These are phyloP conservation scores for Ophiostoma populinum DNA, from an alignment of 2,329 filamentous ascomycete genomes.

Conservation along the genomic window DNA sequence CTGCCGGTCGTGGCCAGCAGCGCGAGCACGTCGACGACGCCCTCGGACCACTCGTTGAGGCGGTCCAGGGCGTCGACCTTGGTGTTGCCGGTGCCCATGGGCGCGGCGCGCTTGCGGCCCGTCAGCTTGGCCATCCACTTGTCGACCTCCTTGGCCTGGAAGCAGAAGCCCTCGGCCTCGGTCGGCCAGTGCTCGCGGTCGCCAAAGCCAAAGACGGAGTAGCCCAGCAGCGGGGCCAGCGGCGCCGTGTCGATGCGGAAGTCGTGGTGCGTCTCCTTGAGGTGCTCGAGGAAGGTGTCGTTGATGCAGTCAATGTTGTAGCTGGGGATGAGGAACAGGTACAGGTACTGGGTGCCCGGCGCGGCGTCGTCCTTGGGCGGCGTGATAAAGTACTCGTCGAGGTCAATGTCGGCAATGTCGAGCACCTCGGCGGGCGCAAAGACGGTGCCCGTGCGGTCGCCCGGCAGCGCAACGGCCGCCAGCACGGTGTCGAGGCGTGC, in stretches of 20 bases:
- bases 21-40: constrained; percentile 53
- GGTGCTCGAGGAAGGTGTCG: constrained; percentile 69
- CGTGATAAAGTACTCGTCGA: constrained; percentile 80
- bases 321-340: constrained; percentile 69
- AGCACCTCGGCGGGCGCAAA: constrained; percentile 45
- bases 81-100: constrained; percentile 73
- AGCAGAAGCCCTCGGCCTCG: constrained; percentile 80
- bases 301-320: constrained; percentile 94
- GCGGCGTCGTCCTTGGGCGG: constrained; percentile 38
- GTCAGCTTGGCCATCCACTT: constrained; percentile 97
- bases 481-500: constrained; percentile 35
- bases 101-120: constrained; percentile 68
- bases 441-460: neutral
- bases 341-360: constrained; percentile 48
- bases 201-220: constrained; percentile 86
- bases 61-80: constrained; percentile 49
- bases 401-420: constrained; percentile 74
- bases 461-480: neutral
- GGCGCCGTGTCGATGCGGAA: constrained; percentile 89
- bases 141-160: constrained; percentile 78
- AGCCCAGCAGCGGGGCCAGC: constrained; percentile 59
- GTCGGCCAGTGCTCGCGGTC: constrained; percentile 85
- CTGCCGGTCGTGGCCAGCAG: constrained; percentile 42
- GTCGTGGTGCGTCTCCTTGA: constrained; percentile 88
- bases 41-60: constrained; percentile 60